A percentile compares a stretch with the other conserved stretches of the same genome.
phyloP scores from a whole-genome alignment of 805 yeast genomes.

The Cyberlindnera maclurae region DNA sequence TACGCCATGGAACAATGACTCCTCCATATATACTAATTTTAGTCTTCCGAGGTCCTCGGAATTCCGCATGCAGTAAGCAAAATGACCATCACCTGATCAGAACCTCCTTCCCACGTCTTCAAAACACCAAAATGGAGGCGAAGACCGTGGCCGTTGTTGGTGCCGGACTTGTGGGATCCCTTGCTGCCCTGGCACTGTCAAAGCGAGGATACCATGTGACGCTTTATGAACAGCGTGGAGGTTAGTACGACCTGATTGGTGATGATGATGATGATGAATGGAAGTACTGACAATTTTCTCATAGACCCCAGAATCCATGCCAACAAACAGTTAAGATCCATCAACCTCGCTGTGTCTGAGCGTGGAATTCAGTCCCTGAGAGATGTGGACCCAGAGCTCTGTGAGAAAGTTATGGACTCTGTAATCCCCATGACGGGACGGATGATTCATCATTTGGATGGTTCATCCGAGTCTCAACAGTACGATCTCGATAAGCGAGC shows the following conservation, averaged over 20 bases:
- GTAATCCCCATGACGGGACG: conserved; percentile 85
- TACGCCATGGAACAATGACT: too few species aligned
- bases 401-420: conserved; percentile 44
- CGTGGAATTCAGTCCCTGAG: conserved; percentile 72
- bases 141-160: conserved; percentile 59
- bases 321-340: conserved; percentile 50
- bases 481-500: conserved; percentile 71
- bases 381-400: conserved; percentile 53
- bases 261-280: not conserved
- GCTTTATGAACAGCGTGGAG: conserved; percentile 56
- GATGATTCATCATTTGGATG: conserved; percentile 73
- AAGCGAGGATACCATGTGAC: conserved; percentile 66
- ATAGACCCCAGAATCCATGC: conserved; percentile 48
- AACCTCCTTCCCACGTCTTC: not conserved
- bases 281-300: too few species aligned
- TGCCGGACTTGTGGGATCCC: conserved; percentile 85
- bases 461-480: conserved; percentile 56
- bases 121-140: not conserved
- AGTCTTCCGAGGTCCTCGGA: too few species aligned
- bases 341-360: conserved; percentile 82
- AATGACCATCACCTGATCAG: too few species aligned
- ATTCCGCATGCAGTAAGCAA: too few species aligned
- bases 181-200: conserved; percentile 75
- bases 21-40: too few species aligned
- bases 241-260: too few species aligned